A percentile compares a stretch with the other conserved stretches of the same genome.
Conservation (phyloP, 1,284 basidiomycete species). For the Limonomyces culmigenus region DNA sequence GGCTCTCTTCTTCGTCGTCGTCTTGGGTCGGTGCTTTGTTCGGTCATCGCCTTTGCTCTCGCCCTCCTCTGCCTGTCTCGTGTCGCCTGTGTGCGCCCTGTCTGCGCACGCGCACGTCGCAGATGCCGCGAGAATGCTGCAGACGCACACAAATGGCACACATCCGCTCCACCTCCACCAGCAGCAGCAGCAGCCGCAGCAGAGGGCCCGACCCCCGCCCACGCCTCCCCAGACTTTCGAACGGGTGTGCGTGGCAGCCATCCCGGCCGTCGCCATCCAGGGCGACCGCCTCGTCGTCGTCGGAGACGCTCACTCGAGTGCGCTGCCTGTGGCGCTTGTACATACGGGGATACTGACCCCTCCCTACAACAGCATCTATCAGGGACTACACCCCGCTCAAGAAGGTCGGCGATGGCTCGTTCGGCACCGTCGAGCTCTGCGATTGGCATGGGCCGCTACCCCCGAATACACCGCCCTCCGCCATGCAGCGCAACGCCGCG, state of each 20-base stretch:
- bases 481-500: constrained; percentile 81
- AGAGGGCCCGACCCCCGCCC: too few species aligned
- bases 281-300: constrained; percentile 47
- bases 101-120: too few species aligned
- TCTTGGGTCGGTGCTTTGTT: too few species aligned
- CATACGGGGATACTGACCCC: too few species aligned
- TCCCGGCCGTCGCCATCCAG: constrained; percentile 56
- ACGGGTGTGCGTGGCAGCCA: constrained; percentile 43
- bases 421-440: constrained; percentile 96
- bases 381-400: constrained; percentile 50
- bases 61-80: too few species aligned
- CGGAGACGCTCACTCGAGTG: constrained; percentile 56
- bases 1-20: too few species aligned
- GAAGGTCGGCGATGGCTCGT: constrained; percentile 89
- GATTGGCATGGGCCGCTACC: constrained; percentile 97
- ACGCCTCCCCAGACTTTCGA: constrained; percentile 24
- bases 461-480: constrained; percentile 71
- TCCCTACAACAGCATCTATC: constrained; percentile 15
- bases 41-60: too few species aligned
- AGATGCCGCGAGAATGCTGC: too few species aligned
- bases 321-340: constrained; percentile 6
- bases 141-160: too few species aligned
- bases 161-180: constrained; percentile 11
- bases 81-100: too few species aligned
- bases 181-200: constrained; percentile 12